Base-by-base conservation (phyloP, 75 land plant genomes). In the Isoetes taiwanensis region DNA sequence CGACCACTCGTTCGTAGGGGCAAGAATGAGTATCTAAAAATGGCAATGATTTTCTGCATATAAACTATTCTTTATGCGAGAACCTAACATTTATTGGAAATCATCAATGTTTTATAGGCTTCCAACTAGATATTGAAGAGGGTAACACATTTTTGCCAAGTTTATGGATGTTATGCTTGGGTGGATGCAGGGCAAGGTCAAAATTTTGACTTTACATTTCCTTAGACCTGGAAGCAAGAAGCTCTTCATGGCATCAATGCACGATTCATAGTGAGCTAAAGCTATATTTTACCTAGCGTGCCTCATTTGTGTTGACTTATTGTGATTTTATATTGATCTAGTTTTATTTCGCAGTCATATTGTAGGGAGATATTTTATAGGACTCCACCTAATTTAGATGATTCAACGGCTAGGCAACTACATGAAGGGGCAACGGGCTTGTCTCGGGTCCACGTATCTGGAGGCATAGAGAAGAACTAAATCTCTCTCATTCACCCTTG, bases 71-170 rank as follows among this genome's bases (percentile, higher is more conserved):
- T n/a, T n/a, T n/a, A n/a, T n/a, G n/a, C n/a, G n/a, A n/a, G n/a
- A n/a, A n/a, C n/a, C n/a, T n/a, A n/a, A n/a, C n/a, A n/a, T n/a
- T n/a, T n/a, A n/a, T n/a, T n/a, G n/a, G n/a, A n/a, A n/a, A n/a
- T n/a, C 23, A 29, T 30, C 31, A 37, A 2, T 63, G 63, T 16
- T 66, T 60, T 67, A 9, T 73, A 83, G 97, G 85, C 32, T 82
- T 76, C 63, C 81, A 80, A 37, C 71, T 86, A 70, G 97, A 86
- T 39, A 87, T 94, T 21, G 97, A 86, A 57, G 97, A 91, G 58
- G 79, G 79, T 40, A 69, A 75, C 58, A 74, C 67, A 34, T 67
- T 79, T 28, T 68, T 91, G 61, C 89, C 95, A 26, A 94, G 94
- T 23, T 86, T 58, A 68, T 83, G 27, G 79, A 83, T 63, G 71